Evolutionary conservation across 2,329 filamentous ascomycete genomes (phyloP).

Genomic region (Fusarium buharicum): DNA sequence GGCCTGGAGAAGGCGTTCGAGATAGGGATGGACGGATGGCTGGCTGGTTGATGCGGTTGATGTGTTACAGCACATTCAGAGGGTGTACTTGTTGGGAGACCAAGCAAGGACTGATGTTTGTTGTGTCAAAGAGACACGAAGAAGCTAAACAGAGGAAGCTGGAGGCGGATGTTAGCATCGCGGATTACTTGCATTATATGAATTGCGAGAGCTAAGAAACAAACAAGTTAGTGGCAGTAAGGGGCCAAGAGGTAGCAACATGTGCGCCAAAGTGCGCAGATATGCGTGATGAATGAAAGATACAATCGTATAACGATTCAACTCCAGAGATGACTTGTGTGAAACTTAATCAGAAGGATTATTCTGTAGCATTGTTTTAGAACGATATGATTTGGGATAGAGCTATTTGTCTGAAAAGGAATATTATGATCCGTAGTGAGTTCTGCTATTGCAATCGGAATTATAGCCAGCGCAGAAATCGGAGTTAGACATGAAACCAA

Average conservation of each 20-base stretch:
- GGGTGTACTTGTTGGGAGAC: constrained; percentile 26
- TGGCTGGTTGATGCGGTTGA: background rate
- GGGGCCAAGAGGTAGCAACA: constrained; percentile 14
- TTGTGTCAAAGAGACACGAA: background rate
- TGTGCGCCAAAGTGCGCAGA: constrained; percentile 30
- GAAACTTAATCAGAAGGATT: background rate
- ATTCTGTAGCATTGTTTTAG: too few species aligned
- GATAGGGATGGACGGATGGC: background rate
- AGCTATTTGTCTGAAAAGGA: background rate
- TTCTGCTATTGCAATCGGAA: too few species aligned
- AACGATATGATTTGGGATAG: background rate
- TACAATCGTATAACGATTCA: constrained; percentile 31
- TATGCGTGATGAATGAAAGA: constrained; percentile 45
- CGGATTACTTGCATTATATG: constrained; percentile 18
- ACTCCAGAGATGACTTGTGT: background rate
- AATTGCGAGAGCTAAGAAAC: constrained; percentile 7
- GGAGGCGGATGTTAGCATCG: constrained; percentile 3
- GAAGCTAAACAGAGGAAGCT: constrained; percentile 6
- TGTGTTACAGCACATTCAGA: constrained; percentile 11
- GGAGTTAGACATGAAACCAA: too few species aligned
- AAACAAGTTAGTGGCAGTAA: background rate
- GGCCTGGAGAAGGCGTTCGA: constrained; percentile 33
- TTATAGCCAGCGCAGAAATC: too few species aligned
- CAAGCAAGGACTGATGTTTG: constrained; percentile 4
- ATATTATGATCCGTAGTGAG: too few species aligned